These are phyloP conservation scores for Xerocomus nothofagi DNA, from an alignment of 1,284 basidiomycete genomes.

Conservation along the genomic window DNA sequence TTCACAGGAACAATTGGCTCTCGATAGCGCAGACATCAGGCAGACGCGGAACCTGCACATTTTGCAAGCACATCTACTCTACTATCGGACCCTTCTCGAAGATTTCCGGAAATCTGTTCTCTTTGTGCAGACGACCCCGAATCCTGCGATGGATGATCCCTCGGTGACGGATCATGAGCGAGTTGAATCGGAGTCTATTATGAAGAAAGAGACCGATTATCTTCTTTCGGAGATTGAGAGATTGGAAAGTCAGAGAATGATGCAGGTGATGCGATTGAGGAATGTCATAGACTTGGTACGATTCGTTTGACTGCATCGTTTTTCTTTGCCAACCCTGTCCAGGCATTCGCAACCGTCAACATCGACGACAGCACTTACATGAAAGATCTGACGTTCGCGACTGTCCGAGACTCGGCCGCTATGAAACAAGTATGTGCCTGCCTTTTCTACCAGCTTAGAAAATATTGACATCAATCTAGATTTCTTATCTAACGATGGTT, in stretches of 20 bases:
- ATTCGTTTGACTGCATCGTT: conserved; percentile 1
- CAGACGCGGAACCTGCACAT: conserved; percentile 51
- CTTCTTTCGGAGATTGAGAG: conserved; percentile 48
- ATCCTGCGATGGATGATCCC: conserved; percentile 41
- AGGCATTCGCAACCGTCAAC: conserved; percentile 53
- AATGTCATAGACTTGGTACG: conserved; percentile 56
- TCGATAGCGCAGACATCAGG: conserved; percentile 39
- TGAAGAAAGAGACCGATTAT: conserved; percentile 45
- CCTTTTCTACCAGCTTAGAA: not conserved
- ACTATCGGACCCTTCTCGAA: conserved; percentile 49
- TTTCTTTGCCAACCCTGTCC: not conserved
- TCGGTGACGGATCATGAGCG: conserved; percentile 20
- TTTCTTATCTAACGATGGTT: conserved; percentile 55
- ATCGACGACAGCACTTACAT: conserved; percentile 51
- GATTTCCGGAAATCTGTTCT: conserved; percentile 50
- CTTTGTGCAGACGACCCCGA: conserved; percentile 46
- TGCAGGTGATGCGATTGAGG: conserved; percentile 48
- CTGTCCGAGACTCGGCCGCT: conserved; percentile 47
- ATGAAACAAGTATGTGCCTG: conserved; percentile 49
- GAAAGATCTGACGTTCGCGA: conserved; percentile 47
- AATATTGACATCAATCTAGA: conserved; percentile 15
- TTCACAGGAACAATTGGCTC: conserved; percentile 44
- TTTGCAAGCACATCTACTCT: conserved; percentile 53
- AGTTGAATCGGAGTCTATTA: conserved; percentile 23
- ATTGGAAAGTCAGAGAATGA: conserved; percentile 42